phyloP scores from a whole-genome alignment of 208 protist species.

The Leishmania martiniquensis region DNA sequence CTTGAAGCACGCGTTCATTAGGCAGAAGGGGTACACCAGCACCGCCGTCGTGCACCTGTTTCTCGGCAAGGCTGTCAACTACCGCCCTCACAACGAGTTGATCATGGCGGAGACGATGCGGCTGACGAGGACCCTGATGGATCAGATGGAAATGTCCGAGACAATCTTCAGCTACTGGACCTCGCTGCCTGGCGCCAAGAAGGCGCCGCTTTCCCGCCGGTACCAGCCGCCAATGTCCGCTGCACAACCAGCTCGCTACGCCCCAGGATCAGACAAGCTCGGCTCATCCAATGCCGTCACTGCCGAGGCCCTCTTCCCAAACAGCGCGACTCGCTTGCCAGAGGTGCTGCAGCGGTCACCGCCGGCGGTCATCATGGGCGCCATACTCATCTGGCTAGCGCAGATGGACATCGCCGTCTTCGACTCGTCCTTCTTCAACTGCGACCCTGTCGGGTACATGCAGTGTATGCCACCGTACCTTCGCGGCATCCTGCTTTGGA shows the following conservation, averaged over 20 bases:
- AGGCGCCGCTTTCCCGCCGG: slow-evolving; percentile 30
- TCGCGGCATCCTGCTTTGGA: slow-evolving; percentile 72
- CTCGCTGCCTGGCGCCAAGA: slow-evolving; percentile 46
- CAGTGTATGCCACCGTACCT: slow-evolving; percentile 68
- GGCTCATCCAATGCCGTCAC: slow-evolving; percentile 38
- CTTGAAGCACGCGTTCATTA: slow-evolving; percentile 81
- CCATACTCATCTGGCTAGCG: slow-evolving; percentile 77
- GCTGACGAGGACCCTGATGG: slow-evolving; percentile 52
- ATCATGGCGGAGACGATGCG: slow-evolving; percentile 67
- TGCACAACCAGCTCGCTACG: slow-evolving; percentile 72
- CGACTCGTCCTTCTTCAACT: slow-evolving; percentile 60
- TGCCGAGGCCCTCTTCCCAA: slow-evolving; percentile 62
- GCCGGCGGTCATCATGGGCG: slow-evolving; percentile 69
- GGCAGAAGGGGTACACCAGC: slow-evolving; percentile 67
- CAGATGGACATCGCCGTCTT: slow-evolving; percentile 73
- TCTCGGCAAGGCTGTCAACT: slow-evolving; percentile 58
- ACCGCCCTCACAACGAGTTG: slow-evolving; percentile 62
- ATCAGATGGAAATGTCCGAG: slow-evolving; percentile 57
- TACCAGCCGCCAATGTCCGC: slow-evolving; percentile 54
- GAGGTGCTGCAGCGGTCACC: slow-evolving; percentile 64
- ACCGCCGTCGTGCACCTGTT: slow-evolving; percentile 58
- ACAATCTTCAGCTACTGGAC: slow-evolving; percentile 67
- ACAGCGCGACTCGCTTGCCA: slow-evolving; percentile 59
- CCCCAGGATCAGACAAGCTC: slow-evolving; percentile 63
- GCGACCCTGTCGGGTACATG: slow-evolving; percentile 76